These are phyloP conservation scores for Gnomoniopsis sp. DNA, from an alignment of 2,329 filamentous ascomycete genomes.

Conservation along the genomic window DNA sequence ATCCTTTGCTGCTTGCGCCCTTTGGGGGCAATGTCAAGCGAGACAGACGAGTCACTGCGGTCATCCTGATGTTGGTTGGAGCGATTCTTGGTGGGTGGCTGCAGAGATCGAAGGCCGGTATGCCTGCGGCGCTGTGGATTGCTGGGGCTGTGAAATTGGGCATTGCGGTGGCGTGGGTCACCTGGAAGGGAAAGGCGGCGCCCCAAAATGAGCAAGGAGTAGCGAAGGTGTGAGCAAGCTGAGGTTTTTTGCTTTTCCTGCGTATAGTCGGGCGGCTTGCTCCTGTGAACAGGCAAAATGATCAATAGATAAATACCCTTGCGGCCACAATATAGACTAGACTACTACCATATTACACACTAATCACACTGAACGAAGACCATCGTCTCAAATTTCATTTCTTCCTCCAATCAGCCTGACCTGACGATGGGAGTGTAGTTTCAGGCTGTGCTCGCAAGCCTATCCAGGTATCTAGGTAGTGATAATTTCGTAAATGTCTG, in stretches of 20 bases:
- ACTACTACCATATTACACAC: background rate
- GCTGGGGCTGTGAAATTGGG: conserved; percentile 40
- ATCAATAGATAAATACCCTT: background rate
- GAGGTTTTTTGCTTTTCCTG: background rate
- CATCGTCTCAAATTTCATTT: background rate
- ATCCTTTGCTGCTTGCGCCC: conserved; percentile 44
- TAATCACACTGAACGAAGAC: background rate
- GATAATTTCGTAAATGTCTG: too few species aligned
- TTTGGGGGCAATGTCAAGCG: conserved; percentile 44
- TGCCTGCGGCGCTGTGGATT: conserved; percentile 43
- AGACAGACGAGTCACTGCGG: conserved; percentile 42
- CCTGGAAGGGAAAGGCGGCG: conserved; percentile 16
- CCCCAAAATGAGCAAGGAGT: background rate
- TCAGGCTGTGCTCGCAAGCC: too few species aligned
- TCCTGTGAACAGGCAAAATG: background rate
- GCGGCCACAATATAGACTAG: background rate
- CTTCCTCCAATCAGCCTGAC: too few species aligned
- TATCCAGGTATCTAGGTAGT: too few species aligned
- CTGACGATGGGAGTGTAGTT: too few species aligned
- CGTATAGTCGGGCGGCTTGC: background rate
- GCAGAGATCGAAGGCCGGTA: conserved; percentile 37
- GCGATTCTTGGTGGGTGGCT: conserved; percentile 47
- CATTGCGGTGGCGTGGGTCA: conserved; percentile 32
- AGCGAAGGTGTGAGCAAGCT: background rate
- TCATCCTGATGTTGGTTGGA: conserved; percentile 42